Evolutionary conservation across 108 stramenopile species (phyloP), one percentile per base, ranked within the genome.

Genomic region (Chaetoceros tenuissimus): DNA sequence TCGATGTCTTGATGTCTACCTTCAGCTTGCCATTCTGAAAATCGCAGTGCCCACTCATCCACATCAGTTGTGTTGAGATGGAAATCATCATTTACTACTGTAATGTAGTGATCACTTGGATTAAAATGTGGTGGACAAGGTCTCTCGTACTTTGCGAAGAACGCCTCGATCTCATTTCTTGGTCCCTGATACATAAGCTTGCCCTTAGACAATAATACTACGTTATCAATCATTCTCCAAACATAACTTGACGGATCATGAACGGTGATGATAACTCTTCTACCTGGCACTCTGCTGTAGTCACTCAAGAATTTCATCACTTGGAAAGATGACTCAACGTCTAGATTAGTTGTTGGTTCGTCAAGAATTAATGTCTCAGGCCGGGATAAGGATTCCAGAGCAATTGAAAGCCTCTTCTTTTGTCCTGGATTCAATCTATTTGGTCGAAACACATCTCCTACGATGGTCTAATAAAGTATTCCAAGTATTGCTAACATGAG

Each of bases 361-460:
- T 75, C 79, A 19, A 80, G 44, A 46, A 80, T 70, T 22, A 80
- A 59, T 48, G 73, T 73, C 8, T 67, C 49, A 0, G 81, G 81
- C 29, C 48, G 19, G 25, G 57, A 62, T 53, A 82, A 51, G 28
- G 77, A 77, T 44, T 73, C 84, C 46, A 94, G 59, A n/a, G 79
- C 89, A 57, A 94, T 59, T 24, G 79, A 79, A n/a, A 94, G 64
- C 3, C 94, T 66, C 17, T 82, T 55, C 60, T 81, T 78, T 63
- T 94, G 85, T 23, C 93, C 86, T 52, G 75, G 69, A 55, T 60
- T 75, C 50, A 92, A 67, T 21, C 90, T 86, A 27, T 80, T 71
- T 44, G 66, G 34, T 40, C 66, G 44, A 64, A 84, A 74, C 8
- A 81, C 46, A 63, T 77, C 77, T 3, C 92, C 92, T 5, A 85